A percentile compares a stretch with the other conserved stretches of the same genome.
Conservation (phyloP, 179 eudicot genomes). For the Beta corolliflora region DNA sequence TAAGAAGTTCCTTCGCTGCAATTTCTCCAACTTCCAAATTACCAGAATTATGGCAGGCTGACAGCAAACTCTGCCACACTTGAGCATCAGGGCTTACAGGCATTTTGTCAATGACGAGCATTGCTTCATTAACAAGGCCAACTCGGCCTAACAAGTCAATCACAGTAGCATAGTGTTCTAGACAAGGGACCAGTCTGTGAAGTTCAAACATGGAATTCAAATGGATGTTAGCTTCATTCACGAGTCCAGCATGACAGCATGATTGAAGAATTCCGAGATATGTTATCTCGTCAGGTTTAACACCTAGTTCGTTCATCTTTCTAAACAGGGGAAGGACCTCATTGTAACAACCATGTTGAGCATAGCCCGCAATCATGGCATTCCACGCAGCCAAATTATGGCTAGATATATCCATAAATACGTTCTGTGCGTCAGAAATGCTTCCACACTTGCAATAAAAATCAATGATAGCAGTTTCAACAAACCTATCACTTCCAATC, state of each 20-base stretch:
- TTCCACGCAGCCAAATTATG: slow-evolving; percentile 53
- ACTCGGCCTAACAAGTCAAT: slow-evolving; percentile 45
- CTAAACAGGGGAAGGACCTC: slow-evolving; percentile 35
- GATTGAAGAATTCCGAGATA: slow-evolving; percentile 53
- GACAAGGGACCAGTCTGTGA: slow-evolving; percentile 42
- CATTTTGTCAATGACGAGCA: slow-evolving; percentile 39
- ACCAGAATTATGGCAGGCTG: slow-evolving; percentile 41
- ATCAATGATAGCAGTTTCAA: slow-evolving; percentile 45
- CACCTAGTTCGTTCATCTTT: slow-evolving; percentile 31
- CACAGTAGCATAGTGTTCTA: slow-evolving; percentile 49
- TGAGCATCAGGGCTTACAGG: slow-evolving; percentile 51
- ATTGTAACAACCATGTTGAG: slow-evolving; percentile 42
- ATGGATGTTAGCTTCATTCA: slow-evolving; percentile 38
- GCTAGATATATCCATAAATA: slow-evolving; percentile 31
- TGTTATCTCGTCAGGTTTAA: slow-evolving; percentile 48
- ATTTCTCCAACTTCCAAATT: slow-evolving; percentile 40
- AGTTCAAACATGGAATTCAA: slow-evolving; percentile 42
- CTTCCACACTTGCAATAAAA: slow-evolving; percentile 52
- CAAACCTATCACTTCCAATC: slow-evolving; percentile 33
- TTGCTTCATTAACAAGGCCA: slow-evolving; percentile 48
- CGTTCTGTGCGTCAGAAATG: slow-evolving; percentile 39
- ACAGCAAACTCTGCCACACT: slow-evolving; percentile 51
- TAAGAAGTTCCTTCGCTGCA: slow-evolving; percentile 44
- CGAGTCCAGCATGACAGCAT: slow-evolving; percentile 47
- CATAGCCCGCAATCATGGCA: slow-evolving; percentile 51